Percentiles rank a stretch among this genome's conserved stretches.
Conservation (phyloP, 306 rosid genomes). For the Casuarina cunninghamiana region DNA sequence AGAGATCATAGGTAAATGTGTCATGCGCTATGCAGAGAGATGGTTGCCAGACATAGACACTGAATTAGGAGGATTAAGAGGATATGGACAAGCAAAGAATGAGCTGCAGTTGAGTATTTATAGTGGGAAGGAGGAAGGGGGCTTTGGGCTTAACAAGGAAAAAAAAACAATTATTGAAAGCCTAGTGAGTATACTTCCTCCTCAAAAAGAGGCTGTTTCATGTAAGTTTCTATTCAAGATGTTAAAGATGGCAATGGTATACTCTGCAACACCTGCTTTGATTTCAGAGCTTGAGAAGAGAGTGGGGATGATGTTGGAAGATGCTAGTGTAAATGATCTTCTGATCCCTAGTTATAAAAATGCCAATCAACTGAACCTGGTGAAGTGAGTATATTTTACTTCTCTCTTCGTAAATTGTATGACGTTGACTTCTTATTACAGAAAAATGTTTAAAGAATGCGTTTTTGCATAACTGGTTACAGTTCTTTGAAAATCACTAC, state of each 20-base stretch:
- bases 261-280: slow-evolving; percentile 78
- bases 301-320: slow-evolving; percentile 78
- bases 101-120: slow-evolving; percentile 59
- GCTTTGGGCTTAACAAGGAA: slow-evolving; percentile 55
- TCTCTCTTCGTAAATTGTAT: slow-evolving; percentile 5
- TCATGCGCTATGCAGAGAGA: slow-evolving; percentile 70
- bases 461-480: not conserved
- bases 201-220: slow-evolving; percentile 76
- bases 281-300: slow-evolving; percentile 88
- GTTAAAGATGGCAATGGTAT: slow-evolving; percentile 78
- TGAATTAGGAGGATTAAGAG: slow-evolving; percentile 72
- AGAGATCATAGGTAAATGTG: slow-evolving; percentile 71
- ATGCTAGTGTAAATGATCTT: slow-evolving; percentile 80
- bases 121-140: slow-evolving; percentile 51
- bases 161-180: slow-evolving; percentile 70
- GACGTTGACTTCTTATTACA: slow-evolving; percentile 10
- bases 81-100: slow-evolving; percentile 64
- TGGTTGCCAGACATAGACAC: slow-evolving; percentile 67
- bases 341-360: slow-evolving; percentile 72
- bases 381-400: slow-evolving; percentile 53
- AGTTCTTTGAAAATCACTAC: not conserved
- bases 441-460: not conserved
- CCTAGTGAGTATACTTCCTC: slow-evolving; percentile 77
- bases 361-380: slow-evolving; percentile 53
- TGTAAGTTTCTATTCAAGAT: slow-evolving; percentile 77